A percentile compares a stretch with the other conserved stretches of the same genome.
Evolutionary conservation across 345 rosid genomes (phyloP).

Genomic region (Lepidium sativum): DNA sequence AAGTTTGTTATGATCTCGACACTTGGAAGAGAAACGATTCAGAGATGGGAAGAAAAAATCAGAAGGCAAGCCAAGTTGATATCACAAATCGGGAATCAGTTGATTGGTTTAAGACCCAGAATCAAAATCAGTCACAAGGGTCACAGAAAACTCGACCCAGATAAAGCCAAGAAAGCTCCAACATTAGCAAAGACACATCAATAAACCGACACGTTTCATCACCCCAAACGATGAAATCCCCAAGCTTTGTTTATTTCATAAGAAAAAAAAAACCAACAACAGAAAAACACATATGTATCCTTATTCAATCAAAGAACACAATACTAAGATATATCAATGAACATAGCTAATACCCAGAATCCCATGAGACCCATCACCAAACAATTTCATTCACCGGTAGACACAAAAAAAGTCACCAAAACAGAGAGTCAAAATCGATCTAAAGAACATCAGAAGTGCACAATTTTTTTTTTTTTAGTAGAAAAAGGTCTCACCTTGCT

Average conservation of each 20-base stretch:
- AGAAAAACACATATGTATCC: background rate
- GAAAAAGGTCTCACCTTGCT: constrained; percentile 46
- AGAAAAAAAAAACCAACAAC: background rate
- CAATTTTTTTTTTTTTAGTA: background rate
- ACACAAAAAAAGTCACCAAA: background rate
- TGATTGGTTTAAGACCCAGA: background rate
- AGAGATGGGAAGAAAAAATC: background rate
- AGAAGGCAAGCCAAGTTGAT: background rate
- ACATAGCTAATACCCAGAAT: background rate
- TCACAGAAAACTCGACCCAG: background rate
- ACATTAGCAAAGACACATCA: constrained; percentile 11
- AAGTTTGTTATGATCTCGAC: background rate
- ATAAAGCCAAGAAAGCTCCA: constrained; percentile 10
- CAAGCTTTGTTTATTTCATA: background rate
- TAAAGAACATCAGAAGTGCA: background rate
- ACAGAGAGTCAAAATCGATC: background rate
- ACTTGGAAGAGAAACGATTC: background rate
- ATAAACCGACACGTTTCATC: constrained; percentile 24
- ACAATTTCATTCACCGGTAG: background rate
- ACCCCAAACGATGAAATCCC: constrained; percentile 7
- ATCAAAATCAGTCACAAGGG: background rate
- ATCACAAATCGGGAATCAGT: too few relatives aligned
- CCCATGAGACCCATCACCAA: constrained; percentile 10
- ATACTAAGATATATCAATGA: constrained; percentile 6
- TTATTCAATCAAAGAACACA: background rate